Evolutionary conservation across 2,329 filamentous ascomycete genomes (phyloP).

Genomic region (Piedraia hortae): DNA sequence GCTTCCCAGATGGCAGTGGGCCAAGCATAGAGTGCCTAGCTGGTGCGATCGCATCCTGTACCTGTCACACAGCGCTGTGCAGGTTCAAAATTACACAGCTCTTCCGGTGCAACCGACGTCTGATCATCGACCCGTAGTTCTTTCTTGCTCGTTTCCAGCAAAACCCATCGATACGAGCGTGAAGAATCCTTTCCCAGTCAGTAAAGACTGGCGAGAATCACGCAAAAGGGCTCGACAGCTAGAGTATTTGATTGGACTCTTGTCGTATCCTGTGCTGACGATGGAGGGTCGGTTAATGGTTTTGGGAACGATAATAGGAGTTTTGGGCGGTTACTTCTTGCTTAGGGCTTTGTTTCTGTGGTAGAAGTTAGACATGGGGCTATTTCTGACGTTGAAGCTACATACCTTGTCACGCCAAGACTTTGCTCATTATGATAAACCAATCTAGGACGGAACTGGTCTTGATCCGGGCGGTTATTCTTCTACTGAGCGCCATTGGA

Average conservation of each 20-base stretch:
- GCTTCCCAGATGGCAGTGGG: conserved; percentile 25
- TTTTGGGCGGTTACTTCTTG: conserved; percentile 10
- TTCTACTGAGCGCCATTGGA: conserved; percentile 3
- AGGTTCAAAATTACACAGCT: conserved; percentile 36
- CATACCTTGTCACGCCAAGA: no score
- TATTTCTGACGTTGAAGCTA: no score
- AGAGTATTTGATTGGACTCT: conserved; percentile 31
- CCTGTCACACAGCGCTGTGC: conserved; percentile 19
- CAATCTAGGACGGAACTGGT: conserved; percentile 2
- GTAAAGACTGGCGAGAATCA: conserved; percentile 27
- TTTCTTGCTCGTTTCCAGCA: conserved; percentile 37
- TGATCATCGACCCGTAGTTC: conserved; percentile 64
- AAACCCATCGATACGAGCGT: conserved; percentile 12
- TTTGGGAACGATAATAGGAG: conserved; percentile 9
- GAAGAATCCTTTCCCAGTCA: conserved; percentile 28
- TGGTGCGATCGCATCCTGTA: conserved; percentile 88
- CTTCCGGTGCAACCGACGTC: conserved; percentile 57
- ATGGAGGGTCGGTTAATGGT: conserved; percentile 18
- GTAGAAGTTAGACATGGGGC: no score
- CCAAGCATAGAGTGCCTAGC: conserved; percentile 57
- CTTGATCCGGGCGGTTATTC: conserved; percentile 3
- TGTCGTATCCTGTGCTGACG: conserved; percentile 25
- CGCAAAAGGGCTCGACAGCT: conserved; percentile 26
- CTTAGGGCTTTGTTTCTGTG: no score
- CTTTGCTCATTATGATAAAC: conserved; percentile 4